These are phyloP conservation scores for Cucurbitaria berberidis DNA, from an alignment of 2,329 filamentous ascomycete species.

Conservation along the genomic window DNA sequence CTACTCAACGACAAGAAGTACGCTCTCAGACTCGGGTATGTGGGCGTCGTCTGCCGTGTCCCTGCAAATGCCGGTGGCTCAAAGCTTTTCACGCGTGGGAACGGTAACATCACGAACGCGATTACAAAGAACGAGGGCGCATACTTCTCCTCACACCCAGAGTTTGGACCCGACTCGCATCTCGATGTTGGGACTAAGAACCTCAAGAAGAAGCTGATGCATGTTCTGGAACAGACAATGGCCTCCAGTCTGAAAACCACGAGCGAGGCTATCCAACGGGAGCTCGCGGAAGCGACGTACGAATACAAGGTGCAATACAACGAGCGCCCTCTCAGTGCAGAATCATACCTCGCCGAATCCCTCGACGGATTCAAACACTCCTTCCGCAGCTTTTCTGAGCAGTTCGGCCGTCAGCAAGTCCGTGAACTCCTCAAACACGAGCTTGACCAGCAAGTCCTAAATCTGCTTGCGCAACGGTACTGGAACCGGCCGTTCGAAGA, in stretches of 20 bases:
- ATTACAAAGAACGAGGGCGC: constrained; percentile 88
- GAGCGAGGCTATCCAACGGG: constrained; percentile 89
- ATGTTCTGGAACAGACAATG: constrained; percentile 96
- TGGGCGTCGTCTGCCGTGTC: constrained; percentile 88
- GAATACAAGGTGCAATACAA: constrained; percentile 99
- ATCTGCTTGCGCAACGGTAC: constrained; percentile 89
- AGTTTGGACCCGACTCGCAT: constrained; percentile 76
- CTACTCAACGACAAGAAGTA: constrained; percentile 92
- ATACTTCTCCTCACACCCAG: constrained; percentile 85
- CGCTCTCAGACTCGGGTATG: constrained; percentile 91
- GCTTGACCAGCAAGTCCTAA: constrained; percentile 91
- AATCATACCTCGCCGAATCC: constrained; percentile 95
- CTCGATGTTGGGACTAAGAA: constrained; percentile 83
- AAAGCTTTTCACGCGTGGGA: constrained; percentile 83
- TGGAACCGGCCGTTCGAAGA: constrained; percentile 97
- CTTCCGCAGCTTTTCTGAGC: constrained; percentile 91
- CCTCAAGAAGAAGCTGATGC: constrained; percentile 94
- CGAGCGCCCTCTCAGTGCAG: constrained; percentile 89
- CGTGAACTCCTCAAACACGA: constrained; percentile 88
- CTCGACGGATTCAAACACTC: constrained; percentile 97
- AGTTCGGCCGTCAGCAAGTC: constrained; percentile 88
- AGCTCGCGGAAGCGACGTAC: constrained; percentile 95
- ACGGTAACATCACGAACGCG: constrained; percentile 76
- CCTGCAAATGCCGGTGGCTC: constrained; percentile 65
- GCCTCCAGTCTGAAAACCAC: constrained; percentile 87